phyloP scores from a whole-genome alignment of 2,329 filamentous ascomycete species.

The Trichoderma sp. region DNA sequence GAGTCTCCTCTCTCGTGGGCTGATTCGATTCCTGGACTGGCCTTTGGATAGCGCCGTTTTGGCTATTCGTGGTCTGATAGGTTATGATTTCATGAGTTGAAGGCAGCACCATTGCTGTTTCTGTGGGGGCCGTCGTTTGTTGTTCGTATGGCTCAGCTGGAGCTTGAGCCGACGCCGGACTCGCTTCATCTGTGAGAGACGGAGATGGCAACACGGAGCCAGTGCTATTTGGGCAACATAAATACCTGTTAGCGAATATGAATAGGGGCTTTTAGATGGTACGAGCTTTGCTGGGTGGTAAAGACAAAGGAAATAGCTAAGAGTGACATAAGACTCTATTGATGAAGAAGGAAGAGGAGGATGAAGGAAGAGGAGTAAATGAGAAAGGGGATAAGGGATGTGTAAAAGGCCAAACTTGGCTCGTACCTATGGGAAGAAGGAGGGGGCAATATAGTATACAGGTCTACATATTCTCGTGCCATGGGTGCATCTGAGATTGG shows the following conservation, averaged over 20 bases:
- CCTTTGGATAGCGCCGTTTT: background rate
- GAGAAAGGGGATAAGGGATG: background rate
- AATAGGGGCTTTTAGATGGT: no score
- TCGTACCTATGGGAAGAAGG: background rate
- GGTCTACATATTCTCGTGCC: background rate
- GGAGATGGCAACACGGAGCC: slow-evolving; percentile 59
- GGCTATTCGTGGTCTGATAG: background rate
- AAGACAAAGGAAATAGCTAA: background rate
- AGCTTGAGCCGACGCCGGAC: slow-evolving; percentile 38
- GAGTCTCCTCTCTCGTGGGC: background rate
- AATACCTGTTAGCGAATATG: background rate
- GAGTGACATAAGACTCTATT: background rate
- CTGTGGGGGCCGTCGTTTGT: background rate
- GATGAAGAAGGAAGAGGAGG: no score
- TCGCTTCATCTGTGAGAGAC: slow-evolving; percentile 62
- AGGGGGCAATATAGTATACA: background rate
- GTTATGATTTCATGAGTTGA: background rate
- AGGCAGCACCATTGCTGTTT: background rate
- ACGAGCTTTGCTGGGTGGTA: no score
- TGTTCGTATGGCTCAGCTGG: background rate
- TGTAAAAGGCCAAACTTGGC: background rate
- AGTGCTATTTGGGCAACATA: background rate
- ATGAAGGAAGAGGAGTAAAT: no score
- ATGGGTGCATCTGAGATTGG: background rate
- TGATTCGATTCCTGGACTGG: background rate